These are phyloP conservation scores for Glycine latifolia DNA, from an alignment of 306 rosid genomes.

Conservation along the genomic window DNA sequence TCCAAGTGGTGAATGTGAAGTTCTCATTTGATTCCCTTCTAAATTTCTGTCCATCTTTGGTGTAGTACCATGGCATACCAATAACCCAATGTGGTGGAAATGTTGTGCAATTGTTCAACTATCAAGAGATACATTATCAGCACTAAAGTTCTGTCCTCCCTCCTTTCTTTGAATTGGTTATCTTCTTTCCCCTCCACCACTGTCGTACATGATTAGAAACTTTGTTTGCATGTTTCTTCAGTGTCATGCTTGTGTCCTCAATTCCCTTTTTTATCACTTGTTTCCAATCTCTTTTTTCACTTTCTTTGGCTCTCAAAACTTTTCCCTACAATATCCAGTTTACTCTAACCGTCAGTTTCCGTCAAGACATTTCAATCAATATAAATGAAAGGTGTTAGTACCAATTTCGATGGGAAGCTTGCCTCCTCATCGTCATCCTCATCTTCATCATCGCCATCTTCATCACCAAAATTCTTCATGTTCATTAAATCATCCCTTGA, in stretches of 20 bases:
- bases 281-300: conserved; percentile 67
- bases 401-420: conserved; percentile 75
- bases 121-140: conserved; percentile 23
- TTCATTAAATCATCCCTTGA: conserved; percentile 92
- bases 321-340: conserved; percentile 62
- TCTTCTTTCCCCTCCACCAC: conserved; percentile 73
- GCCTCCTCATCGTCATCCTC: conserved; percentile 56
- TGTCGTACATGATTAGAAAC: conserved; percentile 58
- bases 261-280: conserved; percentile 61
- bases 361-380: conserved; percentile 29
- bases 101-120: conserved; percentile 29
- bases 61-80: conserved; percentile 16
- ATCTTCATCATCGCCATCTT: conserved; percentile 70
- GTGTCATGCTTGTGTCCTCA: conserved; percentile 54
- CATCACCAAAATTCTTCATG: conserved; percentile 70
- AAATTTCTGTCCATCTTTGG: conserved; percentile 28
- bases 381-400: conserved; percentile 44
- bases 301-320: conserved; percentile 67
- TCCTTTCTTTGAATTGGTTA: conserved; percentile 58
- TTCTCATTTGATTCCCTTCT: conserved; percentile 41
- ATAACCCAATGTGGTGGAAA: conserved; percentile 30
- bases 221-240: conserved; percentile 74
- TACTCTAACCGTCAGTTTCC: conserved; percentile 19
- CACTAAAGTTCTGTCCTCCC: conserved; percentile 77
- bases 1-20: conserved; percentile 34